Conservation (phyloP, 2,329 filamentous ascomycete species). For the Rhytidhysteron rufulum region DNA sequence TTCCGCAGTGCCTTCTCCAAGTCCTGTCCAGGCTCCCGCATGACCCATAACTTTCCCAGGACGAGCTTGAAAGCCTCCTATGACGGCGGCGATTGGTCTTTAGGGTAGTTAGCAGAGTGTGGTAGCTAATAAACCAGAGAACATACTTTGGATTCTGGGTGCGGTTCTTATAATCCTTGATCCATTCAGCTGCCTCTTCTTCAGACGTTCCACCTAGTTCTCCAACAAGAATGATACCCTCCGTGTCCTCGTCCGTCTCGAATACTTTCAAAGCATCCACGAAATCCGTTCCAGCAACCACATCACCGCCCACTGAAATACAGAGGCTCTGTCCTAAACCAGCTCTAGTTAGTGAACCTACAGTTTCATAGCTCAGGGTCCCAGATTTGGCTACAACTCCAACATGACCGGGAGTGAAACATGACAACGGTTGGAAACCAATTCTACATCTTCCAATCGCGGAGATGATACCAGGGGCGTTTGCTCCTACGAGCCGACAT, state of each 20-base stretch:
- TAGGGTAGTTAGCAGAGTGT: too few species aligned
- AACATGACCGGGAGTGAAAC: slow-evolving; percentile 65
- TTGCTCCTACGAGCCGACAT: slow-evolving; percentile 73
- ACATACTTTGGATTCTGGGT: slow-evolving; percentile 61
- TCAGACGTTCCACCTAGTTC: slow-evolving; percentile 69
- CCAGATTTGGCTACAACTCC: slow-evolving; percentile 79
- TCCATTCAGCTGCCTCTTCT: slow-evolving; percentile 70
- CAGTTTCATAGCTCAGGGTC: slow-evolving; percentile 75
- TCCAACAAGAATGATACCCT: slow-evolving; percentile 68
- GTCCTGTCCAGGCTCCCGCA: slow-evolving; percentile 67
- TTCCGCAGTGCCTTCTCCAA: slow-evolving; percentile 61
- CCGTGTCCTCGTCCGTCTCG: slow-evolving; percentile 62
- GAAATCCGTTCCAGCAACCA: slow-evolving; percentile 70
- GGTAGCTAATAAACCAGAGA: slow-evolving; percentile 11
- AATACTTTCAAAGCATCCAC: slow-evolving; percentile 67
- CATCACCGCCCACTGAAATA: slow-evolving; percentile 74
- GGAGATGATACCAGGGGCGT: slow-evolving; percentile 76
- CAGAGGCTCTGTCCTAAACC: slow-evolving; percentile 74
- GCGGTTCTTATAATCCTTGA: slow-evolving; percentile 59
- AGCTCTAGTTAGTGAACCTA: slow-evolving; percentile 68
- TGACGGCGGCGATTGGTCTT: slow-evolving; percentile 69
- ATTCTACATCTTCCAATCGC: slow-evolving; percentile 66
- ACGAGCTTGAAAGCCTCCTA: slow-evolving; percentile 64
- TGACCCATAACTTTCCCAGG: slow-evolving; percentile 71
- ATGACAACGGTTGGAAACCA: slow-evolving; percentile 73